Evolutionary conservation across 192 early-diverging fungal genomes (phyloP).

Genomic region (Blastocladiella britannica): DNA sequence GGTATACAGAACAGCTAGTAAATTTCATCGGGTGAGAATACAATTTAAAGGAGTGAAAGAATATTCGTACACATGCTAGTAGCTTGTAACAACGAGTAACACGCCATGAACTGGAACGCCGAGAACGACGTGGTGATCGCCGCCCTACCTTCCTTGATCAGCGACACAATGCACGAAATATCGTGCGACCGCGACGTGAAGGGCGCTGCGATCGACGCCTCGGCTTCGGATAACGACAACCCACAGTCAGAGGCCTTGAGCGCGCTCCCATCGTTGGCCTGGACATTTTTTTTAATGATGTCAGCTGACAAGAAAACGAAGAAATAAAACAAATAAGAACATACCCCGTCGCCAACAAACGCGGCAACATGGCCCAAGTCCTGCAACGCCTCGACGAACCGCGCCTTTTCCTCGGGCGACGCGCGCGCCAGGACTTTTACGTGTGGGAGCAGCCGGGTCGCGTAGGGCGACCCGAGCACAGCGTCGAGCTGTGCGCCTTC

Average conservation of each 20-base stretch:
- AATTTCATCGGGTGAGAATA: no score
- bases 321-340: no score
- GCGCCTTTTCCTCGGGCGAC: constrained; percentile 97
- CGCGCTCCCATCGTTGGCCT: constrained; percentile 97
- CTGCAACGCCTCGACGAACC: constrained; percentile 76
- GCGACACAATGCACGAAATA: constrained; percentile 77
- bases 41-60: no score
- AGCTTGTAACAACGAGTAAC: constrained; percentile 94
- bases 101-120: constrained; percentile 98
- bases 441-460: no score
- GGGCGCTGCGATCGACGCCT: constrained; percentile 92
- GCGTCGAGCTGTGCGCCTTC: no score
- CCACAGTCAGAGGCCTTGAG: constrained; percentile 91
- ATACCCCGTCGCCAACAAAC: constrained; percentile 99
- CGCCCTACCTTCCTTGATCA: constrained; percentile 80
- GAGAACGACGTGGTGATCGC: constrained; percentile 92
- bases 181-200: constrained; percentile 82
- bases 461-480: no score
- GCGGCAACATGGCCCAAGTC: constrained; percentile 77
- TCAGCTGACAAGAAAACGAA: no score
- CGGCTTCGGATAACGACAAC: constrained; percentile 86
- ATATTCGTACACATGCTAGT: constrained; percentile 57
- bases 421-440: constrained; percentile 91
- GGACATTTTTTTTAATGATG: no score
- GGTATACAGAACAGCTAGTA: constrained; percentile 28